These are phyloP conservation scores for Bruguiera parviflora DNA, from an alignment of 345 rosid species.

Conservation along the genomic window DNA sequence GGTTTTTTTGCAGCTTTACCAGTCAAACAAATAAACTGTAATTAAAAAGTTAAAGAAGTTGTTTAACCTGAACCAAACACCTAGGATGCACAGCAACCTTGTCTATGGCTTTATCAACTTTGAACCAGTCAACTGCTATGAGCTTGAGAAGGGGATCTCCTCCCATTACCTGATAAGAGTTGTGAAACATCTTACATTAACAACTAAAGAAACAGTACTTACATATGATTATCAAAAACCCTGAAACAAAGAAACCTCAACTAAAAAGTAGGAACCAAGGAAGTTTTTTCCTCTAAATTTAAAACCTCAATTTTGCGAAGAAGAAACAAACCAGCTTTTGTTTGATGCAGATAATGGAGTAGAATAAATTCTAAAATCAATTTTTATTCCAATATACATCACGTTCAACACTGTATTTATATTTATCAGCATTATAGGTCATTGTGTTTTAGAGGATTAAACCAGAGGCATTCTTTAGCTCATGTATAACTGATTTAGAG, in stretches of 20 bases:
- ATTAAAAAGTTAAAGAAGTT: slow-evolving; percentile 5
- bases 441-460: too few species aligned
- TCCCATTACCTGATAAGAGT: slow-evolving; percentile 67
- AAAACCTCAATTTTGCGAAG: background rate
- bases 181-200: background rate
- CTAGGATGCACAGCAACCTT: slow-evolving; percentile 72
- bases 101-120: slow-evolving; percentile 63
- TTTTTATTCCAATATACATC: background rate
- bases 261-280: background rate
- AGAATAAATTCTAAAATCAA: background rate
- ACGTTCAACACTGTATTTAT: background rate
- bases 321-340: background rate
- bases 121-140: slow-evolving; percentile 88
- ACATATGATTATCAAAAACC: background rate
- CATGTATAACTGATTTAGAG: too few species aligned
- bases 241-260: background rate
- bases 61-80: slow-evolving; percentile 78
- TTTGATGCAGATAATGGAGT: too few species aligned
- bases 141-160: slow-evolving; percentile 90
- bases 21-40: background rate
- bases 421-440: too few species aligned
- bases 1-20: too few species aligned
- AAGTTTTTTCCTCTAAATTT: background rate
- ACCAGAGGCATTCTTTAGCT: too few species aligned
- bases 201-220: background rate